Percentiles rank a stretch among this genome's conserved stretches.
Evolutionary conservation across 2,329 filamentous ascomycete species (phyloP).

Genomic region (Hymenoscyphus albidus): DNA sequence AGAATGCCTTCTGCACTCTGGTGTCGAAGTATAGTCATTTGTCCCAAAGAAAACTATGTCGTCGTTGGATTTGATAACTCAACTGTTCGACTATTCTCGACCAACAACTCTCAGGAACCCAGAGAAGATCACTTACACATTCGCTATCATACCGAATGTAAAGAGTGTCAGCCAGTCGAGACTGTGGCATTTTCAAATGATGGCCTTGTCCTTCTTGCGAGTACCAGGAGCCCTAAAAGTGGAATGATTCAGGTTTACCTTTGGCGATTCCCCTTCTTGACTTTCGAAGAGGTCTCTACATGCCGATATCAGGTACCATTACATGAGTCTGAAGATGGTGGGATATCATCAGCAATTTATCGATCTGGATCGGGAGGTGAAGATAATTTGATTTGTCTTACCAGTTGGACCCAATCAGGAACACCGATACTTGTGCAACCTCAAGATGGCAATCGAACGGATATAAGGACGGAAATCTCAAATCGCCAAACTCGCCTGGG

Average conservation of each 20-base stretch:
- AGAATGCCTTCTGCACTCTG: slow-evolving; percentile 39
- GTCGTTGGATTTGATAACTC: slow-evolving; percentile 41
- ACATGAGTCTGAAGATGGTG: slow-evolving; percentile 42
- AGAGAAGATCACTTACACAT: slow-evolving; percentile 39
- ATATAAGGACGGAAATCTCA: slow-evolving; percentile 35
- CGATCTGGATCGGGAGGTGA: slow-evolving; percentile 35
- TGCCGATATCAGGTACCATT: slow-evolving; percentile 40
- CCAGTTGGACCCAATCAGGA: slow-evolving; percentile 43
- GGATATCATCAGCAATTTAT: slow-evolving; percentile 38
- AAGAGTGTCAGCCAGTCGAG: slow-evolving; percentile 38
- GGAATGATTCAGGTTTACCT: slow-evolving; percentile 39
- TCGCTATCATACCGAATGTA: slow-evolving; percentile 36
- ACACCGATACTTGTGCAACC: slow-evolving; percentile 40
- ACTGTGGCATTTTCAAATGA: slow-evolving; percentile 41
- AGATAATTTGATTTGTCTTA: slow-evolving; percentile 39
- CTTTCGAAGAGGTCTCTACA: slow-evolving; percentile 36
- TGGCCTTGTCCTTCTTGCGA: slow-evolving; percentile 39
- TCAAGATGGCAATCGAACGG: slow-evolving; percentile 36
- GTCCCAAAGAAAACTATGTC: slow-evolving; percentile 40
- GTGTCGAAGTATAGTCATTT: slow-evolving; percentile 40
- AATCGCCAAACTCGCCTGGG: slow-evolving; percentile 36
- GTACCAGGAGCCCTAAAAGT: slow-evolving; percentile 36
- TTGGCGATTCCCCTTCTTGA: slow-evolving; percentile 39
- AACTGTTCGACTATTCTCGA: slow-evolving; percentile 41
- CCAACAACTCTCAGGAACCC: slow-evolving; percentile 34